Evolutionary conservation across 441 rosid species (phyloP), one percentile per base, ranked within the genome.

Genomic region (Adansonia grandidieri): DNA sequence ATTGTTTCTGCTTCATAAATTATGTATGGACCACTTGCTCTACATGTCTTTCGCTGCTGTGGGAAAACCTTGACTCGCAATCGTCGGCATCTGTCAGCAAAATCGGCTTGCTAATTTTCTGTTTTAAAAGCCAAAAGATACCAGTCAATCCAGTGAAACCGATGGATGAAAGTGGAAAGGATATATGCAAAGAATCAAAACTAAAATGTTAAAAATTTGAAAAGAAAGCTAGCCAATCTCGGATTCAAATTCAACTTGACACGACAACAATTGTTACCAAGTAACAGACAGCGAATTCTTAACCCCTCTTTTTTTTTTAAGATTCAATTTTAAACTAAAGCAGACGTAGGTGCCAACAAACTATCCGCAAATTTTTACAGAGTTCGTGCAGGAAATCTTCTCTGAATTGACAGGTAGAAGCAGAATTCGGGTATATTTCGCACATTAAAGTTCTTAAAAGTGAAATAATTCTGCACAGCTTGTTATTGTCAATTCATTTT

Each of bases 11-110:
- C 58, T 73, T 73, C 0, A 76, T 24, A 70, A 70, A 70, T 78
- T 72, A 64, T 74, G 75, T 60, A 76, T 78, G 74, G 74, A 58
- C 74, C 75, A 73, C 51, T 82, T 76, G 60, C 76, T 24, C 71
- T 64, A 79, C 61, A 15, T 47, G 62, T 65, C 87, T 42, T 71
- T 85, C 83, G 19, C 53, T 58, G 22, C 79, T 85, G 8, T 77
- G 76, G 4, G 71, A 71, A 60, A 62, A 80, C 63, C 76, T 78
- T 45, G 60, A 44, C 17, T 78, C 83, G 42, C 81, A 73, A 10
- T 80, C 81, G 63, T 81, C 78, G 4, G 64, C 3, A 10, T 77
- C 79, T 6, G 56, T 81, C 75, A 6, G 20, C 5, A 73, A 67
- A 40, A 28, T 37, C 14, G 80, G 56, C 45, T 71, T 48, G 28